Percentiles rank a stretch among this genome's conserved stretches.
These are phyloP conservation scores for Entamoeba moshkovskii DNA, from an alignment of 208 protist species.

Conservation along the genomic window DNA sequence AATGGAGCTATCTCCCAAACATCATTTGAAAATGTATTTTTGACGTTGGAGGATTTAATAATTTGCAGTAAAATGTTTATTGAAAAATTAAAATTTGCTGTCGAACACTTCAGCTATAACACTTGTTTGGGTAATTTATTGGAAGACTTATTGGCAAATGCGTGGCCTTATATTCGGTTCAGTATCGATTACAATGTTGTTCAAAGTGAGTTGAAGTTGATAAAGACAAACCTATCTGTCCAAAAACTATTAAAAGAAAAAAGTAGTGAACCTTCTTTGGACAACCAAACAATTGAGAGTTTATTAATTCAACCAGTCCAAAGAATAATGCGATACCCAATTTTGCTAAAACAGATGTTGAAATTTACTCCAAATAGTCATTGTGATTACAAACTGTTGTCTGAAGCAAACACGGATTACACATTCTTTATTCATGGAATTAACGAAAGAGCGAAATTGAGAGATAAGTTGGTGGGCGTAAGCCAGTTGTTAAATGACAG, in stretches of 20 bases:
- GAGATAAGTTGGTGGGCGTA: neutral
- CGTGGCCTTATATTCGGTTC: neutral
- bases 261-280: neutral
- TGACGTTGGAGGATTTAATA: neutral
- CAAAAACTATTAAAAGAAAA: neutral
- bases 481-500: neutral
- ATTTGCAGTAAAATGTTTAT: neutral
- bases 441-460: neutral
- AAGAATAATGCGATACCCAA: neutral
- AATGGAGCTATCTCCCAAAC: neutral
- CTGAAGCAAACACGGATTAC: neutral
- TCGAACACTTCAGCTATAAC: neutral
- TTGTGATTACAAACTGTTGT: neutral
- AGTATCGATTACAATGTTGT: neutral
- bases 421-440: neutral
- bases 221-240: neutral
- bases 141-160: neutral
- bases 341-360: neutral
- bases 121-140: neutral
- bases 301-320: neutral
- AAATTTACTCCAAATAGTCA: neutral
- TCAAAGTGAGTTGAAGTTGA: neutral
- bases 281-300: neutral
- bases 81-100: neutral
- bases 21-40: neutral